Evolutionary conservation across 352 stramenopile genomes (phyloP), one percentile per base, ranked within the genome.

Genomic region (Pythium sp.): DNA sequence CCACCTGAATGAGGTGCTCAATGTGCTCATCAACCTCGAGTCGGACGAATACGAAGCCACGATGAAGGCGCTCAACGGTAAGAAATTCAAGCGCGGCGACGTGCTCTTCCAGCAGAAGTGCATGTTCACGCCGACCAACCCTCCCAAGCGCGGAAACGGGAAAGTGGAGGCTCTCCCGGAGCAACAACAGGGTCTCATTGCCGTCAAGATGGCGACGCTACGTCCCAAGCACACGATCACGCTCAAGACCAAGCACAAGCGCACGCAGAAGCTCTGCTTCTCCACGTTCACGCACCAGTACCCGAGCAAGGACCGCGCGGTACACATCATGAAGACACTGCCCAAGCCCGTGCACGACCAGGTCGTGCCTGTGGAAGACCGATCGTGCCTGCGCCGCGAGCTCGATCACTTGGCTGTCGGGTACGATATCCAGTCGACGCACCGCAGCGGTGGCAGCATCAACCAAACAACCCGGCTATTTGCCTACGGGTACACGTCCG

Each of bases 1-100:
- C 64, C 81, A 89, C 65, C 55, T 91, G 58, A 89, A 91, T 51
- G 83, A 91, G 32, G 78, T 84, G 24, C 64, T 90, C 41, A 90
- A 79, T 58, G 80, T 90, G 56, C 51, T 90, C 41, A 54, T 85
- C 14, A 73, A 84, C 41, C 72, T 72, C 30, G 71, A 88, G 20
- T 79, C 80, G 55, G 58, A 72, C 20, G 69, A 68, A 34, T 88
- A 85, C 51, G 72, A 83, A 34, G 68, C 73, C 26, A 82, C 80
- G 11, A 87, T 89, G 80, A 69, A 77, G 58, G 67, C 78, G 36
- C 55, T 91, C 20, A 80, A 72, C 53, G 82, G 79, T 9, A 79
- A 78, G 36, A 76, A 78, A 26, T 87, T 90, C 70, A 79, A 79
- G 63, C 70, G 61, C 5, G 81, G 79, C 14, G 71, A 80, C 15